These are phyloP conservation scores for Penicillium freii DNA, from an alignment of 2,329 filamentous ascomycete species.

Conservation along the genomic window DNA sequence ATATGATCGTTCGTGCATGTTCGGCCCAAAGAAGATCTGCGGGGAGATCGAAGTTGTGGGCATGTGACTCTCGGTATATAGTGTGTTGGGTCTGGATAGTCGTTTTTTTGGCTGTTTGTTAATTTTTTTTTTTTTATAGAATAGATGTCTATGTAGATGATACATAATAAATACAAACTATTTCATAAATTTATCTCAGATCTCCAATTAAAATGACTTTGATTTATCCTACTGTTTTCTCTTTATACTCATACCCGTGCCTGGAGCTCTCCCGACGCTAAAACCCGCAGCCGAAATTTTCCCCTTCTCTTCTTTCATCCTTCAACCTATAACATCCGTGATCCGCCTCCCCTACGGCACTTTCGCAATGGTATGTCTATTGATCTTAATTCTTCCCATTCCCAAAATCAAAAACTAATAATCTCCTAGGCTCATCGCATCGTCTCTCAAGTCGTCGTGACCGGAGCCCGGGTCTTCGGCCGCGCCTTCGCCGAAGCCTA, in stretches of 20 bases:
- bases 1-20: slow-evolving; percentile 16
- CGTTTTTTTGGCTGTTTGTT: not conserved
- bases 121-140: not conserved
- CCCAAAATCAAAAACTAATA: slow-evolving; percentile 6
- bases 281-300: slow-evolving; percentile 29
- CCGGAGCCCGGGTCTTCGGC: slow-evolving; percentile 85
- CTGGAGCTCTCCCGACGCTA: slow-evolving; percentile 23
- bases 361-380: slow-evolving; percentile 27
- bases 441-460: slow-evolving; percentile 88
- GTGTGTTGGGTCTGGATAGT: not conserved
- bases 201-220: not conserved
- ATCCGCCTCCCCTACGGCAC: slow-evolving; percentile 15
- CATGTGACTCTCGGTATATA: slow-evolving; percentile 25
- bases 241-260: not conserved
- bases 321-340: slow-evolving; percentile 18
- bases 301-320: slow-evolving; percentile 24
- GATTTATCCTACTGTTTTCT: not conserved
- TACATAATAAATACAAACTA: not conserved
- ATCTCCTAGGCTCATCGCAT: slow-evolving; percentile 77
- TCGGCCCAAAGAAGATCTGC: slow-evolving; percentile 25
- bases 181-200: too few relatives aligned
- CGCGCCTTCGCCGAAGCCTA: slow-evolving; percentile 93
- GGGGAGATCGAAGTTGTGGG: slow-evolving; percentile 18
- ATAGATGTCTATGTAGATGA: not conserved
- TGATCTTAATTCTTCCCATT: not conserved